A percentile compares a stretch with the other conserved stretches of the same genome.
Evolutionary conservation across 352 stramenopile genomes (phyloP).

Genomic region (Phytophthora pini): DNA sequence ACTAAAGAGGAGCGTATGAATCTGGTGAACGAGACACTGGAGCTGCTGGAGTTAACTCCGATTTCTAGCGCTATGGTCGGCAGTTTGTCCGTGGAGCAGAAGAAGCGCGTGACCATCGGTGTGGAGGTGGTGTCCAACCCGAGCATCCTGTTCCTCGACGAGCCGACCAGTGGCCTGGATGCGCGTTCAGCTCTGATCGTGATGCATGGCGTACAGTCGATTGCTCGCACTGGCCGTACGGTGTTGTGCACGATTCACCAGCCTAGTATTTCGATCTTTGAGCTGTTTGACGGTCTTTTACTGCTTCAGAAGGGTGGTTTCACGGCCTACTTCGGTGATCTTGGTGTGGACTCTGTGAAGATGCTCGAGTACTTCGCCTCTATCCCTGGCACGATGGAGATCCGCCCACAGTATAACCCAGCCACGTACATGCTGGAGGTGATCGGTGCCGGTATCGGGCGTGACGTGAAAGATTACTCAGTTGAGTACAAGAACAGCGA

Average conservation of each 20-base stretch:
- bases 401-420: conserved; percentile 86
- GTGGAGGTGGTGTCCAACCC: conserved; percentile 94
- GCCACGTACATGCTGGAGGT: conserved; percentile 92
- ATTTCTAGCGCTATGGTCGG: conserved; percentile 32
- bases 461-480: conserved; percentile 66
- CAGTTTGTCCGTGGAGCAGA: conserved; percentile 87
- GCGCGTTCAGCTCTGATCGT: conserved; percentile 86
- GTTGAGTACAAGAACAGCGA: conserved; percentile 54
- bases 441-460: conserved; percentile 77
- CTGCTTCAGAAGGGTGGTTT: conserved; percentile 77
- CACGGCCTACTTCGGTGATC: conserved; percentile 88
- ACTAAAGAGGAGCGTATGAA: conserved; percentile 52
- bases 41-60: conserved; percentile 56
- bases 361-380: conserved; percentile 89
- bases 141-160: conserved; percentile 94
- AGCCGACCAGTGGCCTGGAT: conserved; percentile 92
- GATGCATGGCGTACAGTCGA: conserved; percentile 84
- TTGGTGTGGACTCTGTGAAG: conserved; percentile 78
- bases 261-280: conserved; percentile 90
- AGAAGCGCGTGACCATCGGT: conserved; percentile 95
- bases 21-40: conserved; percentile 60
- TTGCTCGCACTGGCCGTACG: conserved; percentile 85
- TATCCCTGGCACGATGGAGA: conserved; percentile 68
- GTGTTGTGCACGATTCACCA: conserved; percentile 77
- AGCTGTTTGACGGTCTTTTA: conserved; percentile 92